These are phyloP conservation scores for Centella asiatica DNA, from an alignment of 129 eudicot genomes.

Conservation along the genomic window DNA sequence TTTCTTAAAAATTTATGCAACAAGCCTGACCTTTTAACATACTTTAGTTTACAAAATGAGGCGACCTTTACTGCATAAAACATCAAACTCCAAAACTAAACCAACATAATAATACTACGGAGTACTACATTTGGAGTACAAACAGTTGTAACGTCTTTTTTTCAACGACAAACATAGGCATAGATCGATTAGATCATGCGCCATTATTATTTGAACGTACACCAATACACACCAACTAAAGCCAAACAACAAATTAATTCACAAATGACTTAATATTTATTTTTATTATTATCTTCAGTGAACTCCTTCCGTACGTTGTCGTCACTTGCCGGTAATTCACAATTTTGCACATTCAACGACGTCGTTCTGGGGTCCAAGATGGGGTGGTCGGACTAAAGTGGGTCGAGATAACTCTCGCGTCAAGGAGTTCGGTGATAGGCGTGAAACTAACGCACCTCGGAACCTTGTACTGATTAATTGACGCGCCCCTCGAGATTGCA, in stretches of 20 bases:
- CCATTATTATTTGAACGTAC: slow-evolving; percentile 9
- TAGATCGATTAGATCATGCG: slow-evolving; percentile 8
- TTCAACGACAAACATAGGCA: slow-evolving; percentile 5
- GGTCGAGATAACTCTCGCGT: slow-evolving; percentile 54
- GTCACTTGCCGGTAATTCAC: neutral
- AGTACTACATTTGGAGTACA: too few species aligned
- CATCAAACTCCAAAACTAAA: neutral
- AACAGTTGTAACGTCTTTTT: slow-evolving; percentile 4
- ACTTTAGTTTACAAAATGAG: neutral
- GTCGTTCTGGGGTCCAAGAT: slow-evolving; percentile 57
- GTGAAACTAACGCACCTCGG: slow-evolving; percentile 66
- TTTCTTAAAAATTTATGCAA: too few species aligned
- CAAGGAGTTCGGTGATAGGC: slow-evolving; percentile 64
- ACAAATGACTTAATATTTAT: too few species aligned
- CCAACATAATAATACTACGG: slow-evolving; percentile 3
- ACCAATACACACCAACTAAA: too few species aligned
- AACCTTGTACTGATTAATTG: slow-evolving; percentile 76
- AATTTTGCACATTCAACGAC: slow-evolving; percentile 17
- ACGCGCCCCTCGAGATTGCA: slow-evolving; percentile 79
- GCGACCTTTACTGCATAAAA: too few species aligned
- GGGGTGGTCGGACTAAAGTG: slow-evolving; percentile 68
- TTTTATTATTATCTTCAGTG: too few species aligned
- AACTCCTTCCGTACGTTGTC: neutral
- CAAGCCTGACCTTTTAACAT: too few species aligned
- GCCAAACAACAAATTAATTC: neutral